Evolutionary conservation across 73 alveolate genomes (phyloP), one percentile per base, ranked within the genome.

Genomic region (Paraurostyla sp.): DNA sequence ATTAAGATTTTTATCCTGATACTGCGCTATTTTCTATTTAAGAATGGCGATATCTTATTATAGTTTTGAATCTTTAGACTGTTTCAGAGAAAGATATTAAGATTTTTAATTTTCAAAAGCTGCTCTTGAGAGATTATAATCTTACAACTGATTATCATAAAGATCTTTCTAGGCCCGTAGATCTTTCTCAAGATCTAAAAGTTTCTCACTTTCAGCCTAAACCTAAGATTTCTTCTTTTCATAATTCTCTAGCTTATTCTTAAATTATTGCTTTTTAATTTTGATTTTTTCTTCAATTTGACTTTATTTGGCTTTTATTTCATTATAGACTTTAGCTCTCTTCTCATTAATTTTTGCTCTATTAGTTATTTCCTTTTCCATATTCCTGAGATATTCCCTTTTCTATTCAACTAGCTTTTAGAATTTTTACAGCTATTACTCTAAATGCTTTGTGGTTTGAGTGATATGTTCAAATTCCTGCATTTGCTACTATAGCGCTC

Each of bases 321-420:
- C 84, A 7, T 69, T 41, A 40, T 69, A 69, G 16, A 43, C 41
- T 69, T 69, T 69, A 16, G 29, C 58, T 32, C 62, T 15, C 38
- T 69, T 69, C 23, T 69, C 84, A 33, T 42, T 42, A 9, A 69
- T 23, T 42, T 69, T 69, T 16, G 20, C 15, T 69, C 35, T 15
- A 38, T 9, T 41, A 35, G 6, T 22, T 2, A 69, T 18, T 16
- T 69, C 84, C 23, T 42, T 41, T 40, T 69, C 84, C 84, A 69
- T 41, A 4, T 69, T 6, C 23, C 40, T 69, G 40, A 69, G 36
- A 69, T 41, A 69, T 38, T 38, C 62, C n/a, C 58, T n/a, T 40
- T 69, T 69, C 40, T 69, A 22, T n/a, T 69, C 84, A 11, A 69
- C 84, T 36, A 69, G 42, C 40, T 69, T 38, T 25, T 69, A 35